phyloP scores from a whole-genome alignment of 2,329 filamentous ascomycete genomes.

The Beauveria sp. region DNA sequence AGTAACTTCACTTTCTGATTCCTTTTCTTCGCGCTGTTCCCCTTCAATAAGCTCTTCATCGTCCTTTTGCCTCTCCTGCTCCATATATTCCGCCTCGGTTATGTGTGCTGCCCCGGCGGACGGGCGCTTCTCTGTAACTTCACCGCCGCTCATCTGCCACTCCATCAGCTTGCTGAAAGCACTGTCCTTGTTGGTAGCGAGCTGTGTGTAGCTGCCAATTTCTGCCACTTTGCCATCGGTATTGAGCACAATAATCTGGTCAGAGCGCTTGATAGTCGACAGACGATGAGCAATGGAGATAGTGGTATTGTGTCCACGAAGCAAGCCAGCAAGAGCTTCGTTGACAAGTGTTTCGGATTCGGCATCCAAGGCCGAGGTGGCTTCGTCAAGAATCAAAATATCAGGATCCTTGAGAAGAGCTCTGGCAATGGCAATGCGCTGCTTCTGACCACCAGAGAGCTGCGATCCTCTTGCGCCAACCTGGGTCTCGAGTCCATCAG shows the following conservation, averaged over 20 bases:
- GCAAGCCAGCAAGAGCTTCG: slow-evolving; percentile 71
- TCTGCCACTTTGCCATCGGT: slow-evolving; percentile 85
- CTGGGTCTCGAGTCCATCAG: slow-evolving; percentile 88
- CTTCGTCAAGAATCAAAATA: slow-evolving; percentile 93
- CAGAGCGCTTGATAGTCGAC: slow-evolving; percentile 92
- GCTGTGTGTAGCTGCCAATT: slow-evolving; percentile 72
- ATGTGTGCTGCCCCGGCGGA: slow-evolving; percentile 32
- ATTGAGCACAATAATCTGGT: slow-evolving; percentile 87
- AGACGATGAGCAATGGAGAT: slow-evolving; percentile 96
- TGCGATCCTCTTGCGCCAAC: slow-evolving; percentile 90
- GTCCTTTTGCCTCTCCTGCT: slow-evolving; percentile 34
- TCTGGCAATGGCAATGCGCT: slow-evolving; percentile 92
- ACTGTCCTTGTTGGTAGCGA: slow-evolving; percentile 66
- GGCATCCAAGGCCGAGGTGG: slow-evolving; percentile 90
- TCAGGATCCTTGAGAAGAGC: slow-evolving; percentile 93
- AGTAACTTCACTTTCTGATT: slow-evolving; percentile 17
- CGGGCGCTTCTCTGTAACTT: slow-evolving; percentile 39
- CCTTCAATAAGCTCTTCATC: slow-evolving; percentile 36
- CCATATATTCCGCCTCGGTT: slow-evolving; percentile 38
- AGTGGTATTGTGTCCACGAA: slow-evolving; percentile 85
- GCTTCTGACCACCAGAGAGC: slow-evolving; percentile 92
- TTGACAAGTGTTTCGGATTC: slow-evolving; percentile 97
- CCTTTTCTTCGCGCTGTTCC: slow-evolving; percentile 24
- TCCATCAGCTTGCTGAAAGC: slow-evolving; percentile 97
- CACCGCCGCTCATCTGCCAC: slow-evolving; percentile 91